Conservation (phyloP, 1,284 basidiomycete genomes). For the Rhodofomes roseus region DNA sequence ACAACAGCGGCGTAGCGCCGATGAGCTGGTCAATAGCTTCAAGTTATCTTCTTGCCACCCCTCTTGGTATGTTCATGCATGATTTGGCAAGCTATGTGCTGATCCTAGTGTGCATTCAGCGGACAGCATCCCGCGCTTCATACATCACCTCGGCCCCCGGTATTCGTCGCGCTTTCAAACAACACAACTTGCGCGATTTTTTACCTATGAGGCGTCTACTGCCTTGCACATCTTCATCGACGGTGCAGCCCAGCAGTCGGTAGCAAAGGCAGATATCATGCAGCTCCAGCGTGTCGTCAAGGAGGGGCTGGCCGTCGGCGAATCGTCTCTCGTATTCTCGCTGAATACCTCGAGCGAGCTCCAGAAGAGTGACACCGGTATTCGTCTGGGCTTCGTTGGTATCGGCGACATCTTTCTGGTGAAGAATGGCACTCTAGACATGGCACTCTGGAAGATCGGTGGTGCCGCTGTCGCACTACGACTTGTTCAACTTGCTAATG, state of each 20-base stretch:
- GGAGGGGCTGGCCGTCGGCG: constrained; percentile 45
- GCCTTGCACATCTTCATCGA: constrained; percentile 69
- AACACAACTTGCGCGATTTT: constrained; percentile 54
- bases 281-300: constrained; percentile 50
- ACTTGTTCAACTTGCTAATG: constrained; percentile 76
- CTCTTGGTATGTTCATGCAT: constrained; percentile 46
- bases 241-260: constrained; percentile 22
- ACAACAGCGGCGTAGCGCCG: constrained; percentile 33
- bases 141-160: constrained; percentile 74
- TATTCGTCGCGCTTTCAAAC: constrained; percentile 73
- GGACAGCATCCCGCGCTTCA: constrained; percentile 63
- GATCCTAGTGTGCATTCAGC: constrained; percentile 31
- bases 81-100: neutral
- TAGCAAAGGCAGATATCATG: constrained; percentile 27
- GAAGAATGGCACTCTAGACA: constrained; percentile 65
- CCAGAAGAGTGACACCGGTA: constrained; percentile 12
- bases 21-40: constrained; percentile 73
- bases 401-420: constrained; percentile 62
- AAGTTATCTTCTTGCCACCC: constrained; percentile 54
- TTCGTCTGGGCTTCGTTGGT: constrained; percentile 30
- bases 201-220: constrained; percentile 76
- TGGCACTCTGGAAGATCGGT: constrained; percentile 79
- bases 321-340: constrained; percentile 48
- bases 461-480: constrained; percentile 76
- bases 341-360: constrained; percentile 34